Evolutionary conservation across 371 early-diverging fungal species (phyloP), one percentile per base, ranked within the genome.

Genomic region (Dentiscutata heterogama): DNA sequence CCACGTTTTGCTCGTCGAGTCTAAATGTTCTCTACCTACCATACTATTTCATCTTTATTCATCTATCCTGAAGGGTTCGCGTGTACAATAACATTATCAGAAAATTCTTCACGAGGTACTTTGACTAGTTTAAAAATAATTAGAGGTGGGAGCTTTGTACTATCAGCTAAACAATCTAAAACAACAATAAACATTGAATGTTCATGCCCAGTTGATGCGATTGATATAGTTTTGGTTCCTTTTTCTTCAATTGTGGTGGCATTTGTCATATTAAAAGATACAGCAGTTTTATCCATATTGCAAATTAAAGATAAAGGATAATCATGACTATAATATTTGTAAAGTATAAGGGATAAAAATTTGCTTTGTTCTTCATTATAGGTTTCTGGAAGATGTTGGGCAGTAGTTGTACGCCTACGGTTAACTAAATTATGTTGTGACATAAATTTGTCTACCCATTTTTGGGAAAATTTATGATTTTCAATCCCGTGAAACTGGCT

Each of bases 211-310:
- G 51, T 50, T n/a, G 73, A 31, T 50, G 10, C 13, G 25, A 72
- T 46, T 22, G 31, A 22, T 42, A 72, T 29, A 31, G 73, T 46
- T 42, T 53, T 42, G n/a, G 73, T 53, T 42, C 46, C 46, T 42
- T 20, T 6, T 46, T 72, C 18, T 31, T 72, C 73, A 53, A 72
- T 16, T 51, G 73, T 72, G 20, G 54, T 72, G 2, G 16, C 4
- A 53, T 46, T 72, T 46, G 46, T 25, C 8, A 72, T 18, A 53
- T 72, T 39, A 72, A 72, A 72, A 18, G 73, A 18, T n/a, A 72
- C 50, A 72, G 73, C 7, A 18, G 46, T 72, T 72, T 72, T 25
- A 46, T 72, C 50, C 73, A 72, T 72, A 72, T 72, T 72, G 6
- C 46, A n/a, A 67, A 61, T 61, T 58, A 58, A 58, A 58, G 18